Base-by-base conservation (phyloP, 352 stramenopile species). In the Achlya hypogyna region DNA sequence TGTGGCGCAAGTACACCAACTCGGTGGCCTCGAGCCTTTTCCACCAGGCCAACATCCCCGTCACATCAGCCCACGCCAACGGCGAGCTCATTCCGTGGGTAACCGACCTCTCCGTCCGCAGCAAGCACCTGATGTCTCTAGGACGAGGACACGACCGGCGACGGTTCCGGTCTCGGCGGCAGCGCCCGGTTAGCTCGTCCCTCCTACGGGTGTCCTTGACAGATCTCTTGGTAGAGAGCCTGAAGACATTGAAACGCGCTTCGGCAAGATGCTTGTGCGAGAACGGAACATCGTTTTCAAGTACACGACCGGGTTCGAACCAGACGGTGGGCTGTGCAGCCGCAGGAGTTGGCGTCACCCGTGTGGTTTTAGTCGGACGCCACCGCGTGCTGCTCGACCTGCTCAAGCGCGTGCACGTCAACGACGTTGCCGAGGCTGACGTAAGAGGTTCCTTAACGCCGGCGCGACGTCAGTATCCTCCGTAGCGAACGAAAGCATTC, bases 271-370 rank as follows among this genome's bases (percentile, higher is more conserved):
- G 78, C 74, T 93, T 23, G 82, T 75, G 27, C 76, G 70, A 32
- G 85, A 93, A 66, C 87, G 82, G 58, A 87, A 89, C 71, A 80
- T 93, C 28, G 83, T 93, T 63, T 82, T 90, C 42, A 56, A 71
- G 43, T 72, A 66, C 38, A 91, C 82, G 12, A 93, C 85, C 1
- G 85, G 85, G 2, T 71, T 88, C 52, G 85, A 93, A 70, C 80
- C 87, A 42, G 31, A 54, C 23, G 59, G 43, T 53, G 43, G 14
- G 6, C 38, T 32, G n/a, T n/a, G n/a, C 2, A 20, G 4, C 49
- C 25, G 47, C 22, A 12, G 40, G 18, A 47, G 28, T 51, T 69
- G 38, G 16, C 14, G 14, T 45, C 49, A 31, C 14, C 52, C 25
- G 58, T 22, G 18, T 38, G 32, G 20, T 25, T 45, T 63, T 4